A percentile compares a stretch with the other conserved stretches of the same genome.
These are phyloP conservation scores for Boletus reticuloceps DNA, from an alignment of 768 basidiomycete genomes.

Conservation along the genomic window DNA sequence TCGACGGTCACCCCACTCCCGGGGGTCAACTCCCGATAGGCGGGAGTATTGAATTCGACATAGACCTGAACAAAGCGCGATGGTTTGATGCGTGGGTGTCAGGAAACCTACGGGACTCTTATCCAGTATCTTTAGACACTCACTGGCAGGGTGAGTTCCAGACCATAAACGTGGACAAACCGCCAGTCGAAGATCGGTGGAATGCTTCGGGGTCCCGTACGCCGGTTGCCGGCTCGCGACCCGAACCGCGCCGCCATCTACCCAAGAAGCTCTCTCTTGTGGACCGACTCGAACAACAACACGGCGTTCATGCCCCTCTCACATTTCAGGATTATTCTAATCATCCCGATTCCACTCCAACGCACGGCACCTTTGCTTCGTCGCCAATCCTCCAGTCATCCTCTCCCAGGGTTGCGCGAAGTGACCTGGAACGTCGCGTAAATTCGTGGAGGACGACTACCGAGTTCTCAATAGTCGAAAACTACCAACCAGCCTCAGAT, in stretches of 20 bases:
- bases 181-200: constrained; percentile 35
- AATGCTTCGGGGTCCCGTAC: constrained; percentile 26
- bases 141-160: constrained; percentile 53
- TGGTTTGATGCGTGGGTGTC: constrained; percentile 78
- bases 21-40: constrained; percentile 54
- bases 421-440: constrained; percentile 54
- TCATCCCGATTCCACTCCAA: constrained; percentile 16
- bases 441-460: constrained; percentile 67
- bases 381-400: constrained; percentile 66
- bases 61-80: constrained; percentile 69
- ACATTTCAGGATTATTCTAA: constrained; percentile 14
- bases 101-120: constrained; percentile 45
- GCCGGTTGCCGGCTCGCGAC: constrained; percentile 12
- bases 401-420: constrained; percentile 50
- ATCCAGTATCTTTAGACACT: constrained; percentile 38
- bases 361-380: constrained; percentile 36
- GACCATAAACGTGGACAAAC: constrained; percentile 42
- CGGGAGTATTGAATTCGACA: constrained; percentile 84
- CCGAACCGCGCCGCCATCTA: constrained; percentile 44
- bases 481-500: constrained; percentile 19
- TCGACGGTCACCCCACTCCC: constrained; percentile 40
- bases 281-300: constrained; percentile 51
- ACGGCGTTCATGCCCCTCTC: constrained; percentile 38
- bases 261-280: constrained; percentile 70
- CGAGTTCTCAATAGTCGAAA: constrained; percentile 44